Conservation (phyloP, 2,329 filamentous ascomycete species). For the Samsoniella hepiali region DNA sequence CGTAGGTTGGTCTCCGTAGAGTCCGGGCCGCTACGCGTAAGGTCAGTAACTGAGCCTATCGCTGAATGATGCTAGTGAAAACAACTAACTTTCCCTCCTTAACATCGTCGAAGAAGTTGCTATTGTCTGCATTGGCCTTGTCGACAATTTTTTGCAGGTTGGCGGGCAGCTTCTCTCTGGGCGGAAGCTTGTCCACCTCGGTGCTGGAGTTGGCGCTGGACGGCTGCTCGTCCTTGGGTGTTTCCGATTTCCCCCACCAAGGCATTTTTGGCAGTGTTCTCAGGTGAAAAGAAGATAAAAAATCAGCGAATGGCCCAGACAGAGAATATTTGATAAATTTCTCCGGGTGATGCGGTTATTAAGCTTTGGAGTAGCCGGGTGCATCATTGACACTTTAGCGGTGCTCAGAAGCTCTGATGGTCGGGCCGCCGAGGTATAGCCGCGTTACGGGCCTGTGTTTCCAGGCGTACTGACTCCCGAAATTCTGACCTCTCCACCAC, state of each 20-base stretch:
- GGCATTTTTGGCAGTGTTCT: conserved; percentile 27
- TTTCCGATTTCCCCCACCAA: conserved; percentile 43
- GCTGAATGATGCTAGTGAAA: conserved; percentile 11
- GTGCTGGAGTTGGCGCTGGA: conserved; percentile 19
- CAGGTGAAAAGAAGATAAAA: neutral
- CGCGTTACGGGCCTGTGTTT: conserved; percentile 30
- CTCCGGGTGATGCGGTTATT: neutral
- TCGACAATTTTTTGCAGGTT: conserved; percentile 58
- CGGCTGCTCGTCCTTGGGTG: conserved; percentile 28
- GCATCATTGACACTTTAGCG: neutral
- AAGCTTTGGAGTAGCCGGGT: neutral
- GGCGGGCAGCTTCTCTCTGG: conserved; percentile 49
- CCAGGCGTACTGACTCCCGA: conserved; percentile 29
- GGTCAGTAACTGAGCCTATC: conserved; percentile 22
- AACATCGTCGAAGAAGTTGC: conserved; percentile 72
- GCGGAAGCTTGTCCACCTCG: conserved; percentile 46
- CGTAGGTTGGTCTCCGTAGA: conserved; percentile 82
- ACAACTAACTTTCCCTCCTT: conserved; percentile 72
- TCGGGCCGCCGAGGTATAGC: conserved; percentile 16
- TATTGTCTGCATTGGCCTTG: conserved; percentile 54
- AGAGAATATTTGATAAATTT: neutral
- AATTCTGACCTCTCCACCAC: conserved; percentile 18
- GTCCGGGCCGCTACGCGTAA: conserved; percentile 48
- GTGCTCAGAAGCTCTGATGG: conserved; percentile 5
- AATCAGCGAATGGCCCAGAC: neutral